Evolutionary conservation across 192 early-diverging fungal genomes (phyloP).

Genomic region (Pecoramyces ruminantium): DNA sequence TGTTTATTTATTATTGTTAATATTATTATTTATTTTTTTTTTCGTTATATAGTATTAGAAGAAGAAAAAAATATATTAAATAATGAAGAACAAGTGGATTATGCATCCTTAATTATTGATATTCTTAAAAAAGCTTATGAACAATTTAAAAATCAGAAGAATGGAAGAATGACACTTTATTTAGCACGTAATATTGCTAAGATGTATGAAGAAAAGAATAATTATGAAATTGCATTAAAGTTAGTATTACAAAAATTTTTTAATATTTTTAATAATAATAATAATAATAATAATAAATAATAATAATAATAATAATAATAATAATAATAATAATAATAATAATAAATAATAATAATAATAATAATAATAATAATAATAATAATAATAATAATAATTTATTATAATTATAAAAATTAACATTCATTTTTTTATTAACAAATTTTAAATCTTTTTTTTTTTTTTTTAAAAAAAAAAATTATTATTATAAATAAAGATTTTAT

Average conservation of each 20-base stretch:
- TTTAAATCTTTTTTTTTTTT: no score
- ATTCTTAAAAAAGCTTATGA: constrained; percentile 84
- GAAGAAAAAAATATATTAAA: constrained; percentile 1
- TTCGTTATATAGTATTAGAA: background rate
- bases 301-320: no score
- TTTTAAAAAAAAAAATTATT: background rate
- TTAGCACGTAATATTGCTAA: constrained; percentile 76
- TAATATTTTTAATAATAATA: no score
- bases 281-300: no score
- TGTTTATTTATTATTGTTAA: background rate
- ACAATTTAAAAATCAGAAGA: constrained; percentile 56
- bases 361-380: no score
- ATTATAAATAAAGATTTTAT: constrained; percentile 38
- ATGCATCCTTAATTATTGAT: constrained; percentile 54
- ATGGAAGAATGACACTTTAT: constrained; percentile 63
- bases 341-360: no score
- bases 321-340: no score
- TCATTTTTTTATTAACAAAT: no score
- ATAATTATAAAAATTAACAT: no score
- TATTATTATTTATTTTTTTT: no score
- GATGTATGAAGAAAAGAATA: constrained; percentile 55
- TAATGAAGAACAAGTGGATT: constrained; percentile 35
- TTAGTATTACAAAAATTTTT: constrained; percentile 2
- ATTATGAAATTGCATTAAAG: constrained; percentile 69
- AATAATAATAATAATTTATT: no score